A percentile compares a stretch with the other conserved stretches of the same genome.
Conservation (phyloP, 108 stramenopile genomes). For the Cyclotella distinguenda region DNA sequence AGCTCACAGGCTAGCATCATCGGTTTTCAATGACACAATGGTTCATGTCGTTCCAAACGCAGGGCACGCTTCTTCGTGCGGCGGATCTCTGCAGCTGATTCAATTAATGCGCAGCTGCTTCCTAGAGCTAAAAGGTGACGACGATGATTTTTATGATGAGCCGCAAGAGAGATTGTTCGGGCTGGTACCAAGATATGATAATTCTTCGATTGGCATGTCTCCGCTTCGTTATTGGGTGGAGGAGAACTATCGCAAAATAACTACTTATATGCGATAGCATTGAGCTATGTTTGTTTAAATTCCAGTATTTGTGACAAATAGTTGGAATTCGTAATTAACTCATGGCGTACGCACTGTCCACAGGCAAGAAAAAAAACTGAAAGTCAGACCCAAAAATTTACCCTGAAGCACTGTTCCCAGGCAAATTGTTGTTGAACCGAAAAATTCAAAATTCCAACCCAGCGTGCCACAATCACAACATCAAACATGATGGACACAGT, state of each 20-base stretch:
- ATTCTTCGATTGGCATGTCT: constrained; percentile 64
- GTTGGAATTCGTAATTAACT: too few species aligned
- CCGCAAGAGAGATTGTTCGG: constrained; percentile 41
- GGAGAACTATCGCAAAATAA: constrained; percentile 31
- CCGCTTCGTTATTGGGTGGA: constrained; percentile 74
- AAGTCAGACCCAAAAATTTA: too few species aligned
- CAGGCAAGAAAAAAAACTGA: too few species aligned
- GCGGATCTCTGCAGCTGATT: constrained; percentile 69
- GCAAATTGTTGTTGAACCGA: too few species aligned
- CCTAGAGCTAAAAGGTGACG: constrained; percentile 39
- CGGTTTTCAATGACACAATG: constrained; percentile 35
- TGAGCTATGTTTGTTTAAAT: too few species aligned
- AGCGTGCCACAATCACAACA: too few species aligned
- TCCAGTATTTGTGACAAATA: too few species aligned
- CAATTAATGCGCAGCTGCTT: constrained; percentile 61
- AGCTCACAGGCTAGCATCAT: constrained; percentile 59
- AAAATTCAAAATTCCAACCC: too few species aligned
- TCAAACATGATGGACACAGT: too few species aligned
- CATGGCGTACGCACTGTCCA: too few species aligned
- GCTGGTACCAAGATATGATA: constrained; percentile 74
- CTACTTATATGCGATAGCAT: too few species aligned
- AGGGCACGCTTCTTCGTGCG: constrained; percentile 86
- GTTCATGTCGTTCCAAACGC: constrained; percentile 77
- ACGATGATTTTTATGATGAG: constrained; percentile 2
- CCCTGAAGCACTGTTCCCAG: too few species aligned